Evolutionary conservation across 2,329 filamentous ascomycete species (phyloP).

Genomic region (Hyphodiscus sp.): DNA sequence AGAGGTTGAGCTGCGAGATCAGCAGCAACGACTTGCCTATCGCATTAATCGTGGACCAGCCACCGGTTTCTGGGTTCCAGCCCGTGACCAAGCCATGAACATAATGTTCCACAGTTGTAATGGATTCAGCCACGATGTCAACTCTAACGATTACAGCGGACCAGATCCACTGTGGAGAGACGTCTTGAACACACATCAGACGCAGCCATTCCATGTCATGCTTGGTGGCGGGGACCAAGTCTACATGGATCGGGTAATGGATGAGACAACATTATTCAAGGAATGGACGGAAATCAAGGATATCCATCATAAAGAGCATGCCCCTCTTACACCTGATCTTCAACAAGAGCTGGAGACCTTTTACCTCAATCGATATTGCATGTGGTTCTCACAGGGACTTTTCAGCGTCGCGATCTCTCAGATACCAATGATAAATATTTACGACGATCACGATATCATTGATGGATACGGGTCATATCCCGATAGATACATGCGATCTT

Average conservation of each 20-base stretch:
- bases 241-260: conserved; percentile 82
- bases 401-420: conserved; percentile 90
- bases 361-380: conserved; percentile 80
- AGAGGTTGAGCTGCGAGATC: conserved; percentile 75
- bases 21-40: conserved; percentile 84
- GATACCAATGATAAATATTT: conserved; percentile 98
- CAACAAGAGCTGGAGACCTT: conserved; percentile 83
- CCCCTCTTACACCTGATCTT: conserved; percentile 73
- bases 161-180: conserved; percentile 97
- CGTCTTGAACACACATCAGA: conserved; percentile 86
- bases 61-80: conserved; percentile 91
- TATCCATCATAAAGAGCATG: conserved; percentile 69
- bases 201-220: conserved; percentile 94
- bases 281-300: conserved; percentile 82
- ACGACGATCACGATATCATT: conserved; percentile 90
- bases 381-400: conserved; percentile 94
- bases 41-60: conserved; percentile 89
- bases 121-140: conserved; percentile 77
- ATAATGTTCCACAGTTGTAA: conserved; percentile 99
- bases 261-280: conserved; percentile 68
- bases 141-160: conserved; percentile 75
- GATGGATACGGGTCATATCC: conserved; percentile 92
- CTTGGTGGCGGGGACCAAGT: conserved; percentile 95
- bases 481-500: conserved; percentile 82
- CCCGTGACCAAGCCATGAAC: conserved; percentile 81